Conservation (phyloP, 2,329 filamentous ascomycete species). For the Alternaria longipes region DNA sequence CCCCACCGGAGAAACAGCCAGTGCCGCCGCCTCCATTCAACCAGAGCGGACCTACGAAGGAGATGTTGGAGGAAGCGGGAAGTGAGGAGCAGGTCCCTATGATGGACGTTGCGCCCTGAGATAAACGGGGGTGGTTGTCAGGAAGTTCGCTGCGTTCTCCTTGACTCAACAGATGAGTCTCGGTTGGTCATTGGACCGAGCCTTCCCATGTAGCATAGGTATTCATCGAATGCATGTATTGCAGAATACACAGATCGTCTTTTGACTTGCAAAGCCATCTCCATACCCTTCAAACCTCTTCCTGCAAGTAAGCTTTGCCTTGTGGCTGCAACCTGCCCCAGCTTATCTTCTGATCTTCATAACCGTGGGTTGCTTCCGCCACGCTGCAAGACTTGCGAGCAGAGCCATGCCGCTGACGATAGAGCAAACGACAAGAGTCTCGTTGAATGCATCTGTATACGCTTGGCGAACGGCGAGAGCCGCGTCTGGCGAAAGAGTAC, state of each 20-base stretch:
- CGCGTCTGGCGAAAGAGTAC: not conserved
- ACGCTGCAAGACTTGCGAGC: conserved; percentile 22
- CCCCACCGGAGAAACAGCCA: conserved; percentile 17
- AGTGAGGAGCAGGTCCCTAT: not conserved
- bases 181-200: too few species aligned
- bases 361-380: conserved; percentile 12
- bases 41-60: not conserved
- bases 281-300: too few species aligned
- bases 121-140: not conserved
- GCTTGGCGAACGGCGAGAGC: conserved; percentile 12
- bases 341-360: not conserved
- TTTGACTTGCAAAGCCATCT: too few species aligned
- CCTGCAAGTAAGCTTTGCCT: too few species aligned
- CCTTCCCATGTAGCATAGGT: not conserved
- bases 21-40: not conserved
- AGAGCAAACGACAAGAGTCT: conserved; percentile 25
- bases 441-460: conserved; percentile 29
- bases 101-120: conserved; percentile 9
- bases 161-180: too few species aligned
- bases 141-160: not conserved
- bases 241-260: too few species aligned
- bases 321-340: not conserved
- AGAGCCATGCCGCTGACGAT: conserved; percentile 25
- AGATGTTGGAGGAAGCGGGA: not conserved
- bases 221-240: not conserved